Evolutionary conservation across 2,329 filamentous ascomycete species (phyloP).

Genomic region (Colletotrichum spinosum): DNA sequence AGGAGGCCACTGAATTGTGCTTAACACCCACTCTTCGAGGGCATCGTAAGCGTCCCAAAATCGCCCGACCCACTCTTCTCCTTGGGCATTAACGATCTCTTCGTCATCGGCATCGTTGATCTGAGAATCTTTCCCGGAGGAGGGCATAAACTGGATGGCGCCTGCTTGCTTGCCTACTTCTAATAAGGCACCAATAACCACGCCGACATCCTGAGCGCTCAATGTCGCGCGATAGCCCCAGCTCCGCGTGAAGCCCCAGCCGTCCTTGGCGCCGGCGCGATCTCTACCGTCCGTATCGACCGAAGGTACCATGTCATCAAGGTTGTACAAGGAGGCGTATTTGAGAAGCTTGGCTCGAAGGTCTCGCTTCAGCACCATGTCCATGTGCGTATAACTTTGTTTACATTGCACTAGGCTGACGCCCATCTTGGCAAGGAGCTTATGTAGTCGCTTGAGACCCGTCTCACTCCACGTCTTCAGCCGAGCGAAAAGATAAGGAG

Average conservation of each 20-base stretch:
- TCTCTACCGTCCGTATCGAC: constrained; percentile 77
- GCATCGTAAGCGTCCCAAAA: constrained; percentile 82
- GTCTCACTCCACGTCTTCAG: constrained; percentile 95
- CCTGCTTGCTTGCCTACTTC: constrained; percentile 80
- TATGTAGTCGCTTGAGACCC: constrained; percentile 89
- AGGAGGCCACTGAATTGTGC: constrained; percentile 55
- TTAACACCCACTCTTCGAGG: constrained; percentile 70
- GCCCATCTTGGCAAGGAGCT: constrained; percentile 97
- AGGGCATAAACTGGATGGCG: constrained; percentile 44
- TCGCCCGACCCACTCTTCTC: constrained; percentile 73
- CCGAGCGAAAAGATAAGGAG: constrained; percentile 90
- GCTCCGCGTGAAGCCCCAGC: constrained; percentile 96
- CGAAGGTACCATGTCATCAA: constrained; percentile 91
- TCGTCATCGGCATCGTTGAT: constrained; percentile 55
- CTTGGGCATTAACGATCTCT: constrained; percentile 57
- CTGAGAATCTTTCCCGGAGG: neutral
- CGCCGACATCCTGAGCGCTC: constrained; percentile 93
- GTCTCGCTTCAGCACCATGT: constrained; percentile 93
- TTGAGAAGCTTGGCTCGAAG: constrained; percentile 87
- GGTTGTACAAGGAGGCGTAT: constrained; percentile 91
- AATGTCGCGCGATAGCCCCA: constrained; percentile 98
- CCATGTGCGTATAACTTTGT: constrained; percentile 98
- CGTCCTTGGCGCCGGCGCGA: constrained; percentile 81
- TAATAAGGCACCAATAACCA: constrained; percentile 89
- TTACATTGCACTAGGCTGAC: constrained; percentile 93